Evolutionary conservation across 345 rosid species (phyloP).

Genomic region (Camelina sativa): DNA sequence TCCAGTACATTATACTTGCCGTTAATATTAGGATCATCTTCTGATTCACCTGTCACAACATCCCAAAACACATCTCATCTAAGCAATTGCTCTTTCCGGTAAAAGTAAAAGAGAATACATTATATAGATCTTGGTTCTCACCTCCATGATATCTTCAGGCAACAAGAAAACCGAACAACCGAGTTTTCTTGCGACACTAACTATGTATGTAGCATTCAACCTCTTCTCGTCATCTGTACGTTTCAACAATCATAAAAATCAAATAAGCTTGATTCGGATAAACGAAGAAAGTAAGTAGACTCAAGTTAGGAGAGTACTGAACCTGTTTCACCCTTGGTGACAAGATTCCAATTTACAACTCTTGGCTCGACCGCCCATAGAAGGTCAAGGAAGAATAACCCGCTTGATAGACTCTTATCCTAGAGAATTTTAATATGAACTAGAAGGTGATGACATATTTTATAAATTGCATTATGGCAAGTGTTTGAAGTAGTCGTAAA

Average conservation of each 20-base stretch:
- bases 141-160: slow-evolving; percentile 99
- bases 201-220: slow-evolving; percentile 91
- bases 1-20: slow-evolving; percentile 96
- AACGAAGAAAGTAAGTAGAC: background rate
- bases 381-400: slow-evolving; percentile 89
- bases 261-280: slow-evolving; percentile 3
- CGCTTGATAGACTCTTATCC: slow-evolving; percentile 83
- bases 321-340: slow-evolving; percentile 95
- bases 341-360: slow-evolving; percentile 96
- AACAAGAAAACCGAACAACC: slow-evolving; percentile 97
- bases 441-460: background rate
- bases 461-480: background rate
- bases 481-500: slow-evolving; percentile 17
- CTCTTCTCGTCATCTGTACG: slow-evolving; percentile 81
- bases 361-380: slow-evolving; percentile 90
- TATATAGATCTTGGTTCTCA: slow-evolving; percentile 34
- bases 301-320: slow-evolving; percentile 29
- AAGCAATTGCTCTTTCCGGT: background rate
- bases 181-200: slow-evolving; percentile 92
- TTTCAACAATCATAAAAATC: slow-evolving; percentile 16
- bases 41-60: slow-evolving; percentile 75
- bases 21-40: slow-evolving; percentile 89
- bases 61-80: slow-evolving; percentile 31
- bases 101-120: background rate
- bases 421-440: slow-evolving; percentile 40